Conservation (phyloP, 2,329 filamentous ascomycete genomes). For the Celoporthe dispersa region DNA sequence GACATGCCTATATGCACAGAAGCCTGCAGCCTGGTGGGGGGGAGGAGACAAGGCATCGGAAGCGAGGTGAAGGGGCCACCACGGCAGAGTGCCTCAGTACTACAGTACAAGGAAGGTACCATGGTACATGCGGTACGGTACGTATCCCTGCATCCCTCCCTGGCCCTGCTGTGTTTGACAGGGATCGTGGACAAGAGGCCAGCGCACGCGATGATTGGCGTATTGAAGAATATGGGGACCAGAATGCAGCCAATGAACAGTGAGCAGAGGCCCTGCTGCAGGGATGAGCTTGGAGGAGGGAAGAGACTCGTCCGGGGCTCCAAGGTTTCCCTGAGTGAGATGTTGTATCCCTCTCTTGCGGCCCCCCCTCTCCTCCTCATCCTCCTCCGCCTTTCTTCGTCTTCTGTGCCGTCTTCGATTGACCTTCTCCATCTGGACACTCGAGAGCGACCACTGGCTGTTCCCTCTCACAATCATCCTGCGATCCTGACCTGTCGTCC, state of each 20-base stretch:
- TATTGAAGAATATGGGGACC: neutral
- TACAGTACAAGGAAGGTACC: neutral
- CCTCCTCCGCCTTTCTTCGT: no score
- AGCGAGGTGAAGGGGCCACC: neutral
- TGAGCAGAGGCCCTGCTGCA: neutral
- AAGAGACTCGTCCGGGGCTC: neutral
- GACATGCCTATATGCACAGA: neutral
- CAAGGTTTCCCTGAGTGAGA: neutral
- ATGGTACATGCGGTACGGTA: neutral
- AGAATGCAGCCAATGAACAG: slow-evolving; percentile 15
- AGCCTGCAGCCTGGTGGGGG: neutral
- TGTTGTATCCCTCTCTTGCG: neutral
- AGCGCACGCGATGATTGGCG: slow-evolving; percentile 27
- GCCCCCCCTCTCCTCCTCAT: no score
- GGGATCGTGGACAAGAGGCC: neutral
- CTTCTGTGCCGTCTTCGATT: neutral
- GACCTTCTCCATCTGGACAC: neutral
- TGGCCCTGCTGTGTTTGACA: neutral
- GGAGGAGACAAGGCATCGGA: neutral
- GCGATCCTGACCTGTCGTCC: neutral
- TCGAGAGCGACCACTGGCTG: neutral
- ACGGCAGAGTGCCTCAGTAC: neutral
- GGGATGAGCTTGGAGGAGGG: neutral
- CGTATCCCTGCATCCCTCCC: neutral
- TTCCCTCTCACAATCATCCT: no score